Conservation (phyloP, 345 rosid species). For the Ailanthus altissimus region DNA sequence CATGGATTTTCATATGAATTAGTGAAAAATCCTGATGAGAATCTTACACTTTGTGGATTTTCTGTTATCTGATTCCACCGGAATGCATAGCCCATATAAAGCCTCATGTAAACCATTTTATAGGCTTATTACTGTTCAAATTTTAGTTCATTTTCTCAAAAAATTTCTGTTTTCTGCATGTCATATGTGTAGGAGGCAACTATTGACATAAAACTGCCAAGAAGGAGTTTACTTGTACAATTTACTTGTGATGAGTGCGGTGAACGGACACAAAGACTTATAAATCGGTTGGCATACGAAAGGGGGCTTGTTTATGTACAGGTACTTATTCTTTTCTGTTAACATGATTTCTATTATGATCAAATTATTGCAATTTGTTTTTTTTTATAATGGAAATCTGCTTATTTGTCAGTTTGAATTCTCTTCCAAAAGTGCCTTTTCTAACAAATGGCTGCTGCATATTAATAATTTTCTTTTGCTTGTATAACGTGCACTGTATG, state of each 20-base stretch:
- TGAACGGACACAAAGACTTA: constrained; percentile 77
- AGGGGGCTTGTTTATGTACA: constrained; percentile 82
- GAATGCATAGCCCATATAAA: neutral
- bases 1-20: neutral
- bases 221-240: constrained; percentile 80
- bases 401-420: neutral
- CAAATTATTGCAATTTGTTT: neutral
- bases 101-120: neutral
- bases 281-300: constrained; percentile 79
- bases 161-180: constrained; percentile 2
- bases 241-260: constrained; percentile 79
- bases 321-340: constrained; percentile 37
- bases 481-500: neutral
- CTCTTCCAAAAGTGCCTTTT: neutral
- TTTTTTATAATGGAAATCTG: neutral
- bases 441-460: neutral
- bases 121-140: neutral
- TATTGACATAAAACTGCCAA: constrained; percentile 64
- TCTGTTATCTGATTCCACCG: neutral
- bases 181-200: constrained; percentile 44
- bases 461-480: neutral
- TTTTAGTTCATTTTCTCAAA: neutral
- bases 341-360: neutral
- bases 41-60: neutral
- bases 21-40: neutral